Evolutionary conservation across 2,329 filamentous ascomycete species (phyloP), one percentile per base, ranked within the genome.

Genomic region (Aspergillus niger): DNA sequence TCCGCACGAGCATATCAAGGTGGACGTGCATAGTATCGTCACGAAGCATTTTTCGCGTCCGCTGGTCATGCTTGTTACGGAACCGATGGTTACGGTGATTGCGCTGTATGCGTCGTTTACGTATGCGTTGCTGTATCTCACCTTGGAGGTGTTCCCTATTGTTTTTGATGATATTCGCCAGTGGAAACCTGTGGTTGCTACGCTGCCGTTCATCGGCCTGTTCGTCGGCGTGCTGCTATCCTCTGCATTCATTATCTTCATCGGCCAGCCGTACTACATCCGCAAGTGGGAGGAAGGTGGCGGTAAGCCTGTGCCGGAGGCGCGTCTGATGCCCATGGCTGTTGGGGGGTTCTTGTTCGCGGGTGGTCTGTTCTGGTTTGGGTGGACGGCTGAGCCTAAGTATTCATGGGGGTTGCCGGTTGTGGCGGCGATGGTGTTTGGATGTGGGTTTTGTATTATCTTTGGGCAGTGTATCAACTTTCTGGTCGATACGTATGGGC

Each of bases 401-500:
- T 89, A 13, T 77, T 91, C 8, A 78, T 91, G 5, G 73, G 76
- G 58, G 1, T 38, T 44, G 88, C 86, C 84, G 0, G 77, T 80
- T 38, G 76, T 86, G 38, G 85, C 83, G 0, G 74, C 83, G 1
- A 77, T 78, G 1, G 84, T 87, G 48, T 74, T 84, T 13, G 91
- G 90, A 3, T 89, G 91, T 51, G 90, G 90, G 2, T 86, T 93
- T 68, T 86, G 91, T 77, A 88, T 87, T 49, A 91, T 93, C 70
- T 92, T 93, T 79, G 84, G 53, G 92, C 36, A 87, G 90, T 69
- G 81, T 87, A 17, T 93, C 60, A 93, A 92, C 78, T 92, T 92
- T 72, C 82, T 92, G 2, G 86, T 92, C 52, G 90, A 93, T 67
- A 85, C 72, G 47, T 81, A 78, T 47, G 72, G 72, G 4, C 57